Evolutionary conservation across 192 early-diverging fungal genomes (phyloP), one percentile per base, ranked within the genome.

Genomic region (Umbelopsis ramanniana): DNA sequence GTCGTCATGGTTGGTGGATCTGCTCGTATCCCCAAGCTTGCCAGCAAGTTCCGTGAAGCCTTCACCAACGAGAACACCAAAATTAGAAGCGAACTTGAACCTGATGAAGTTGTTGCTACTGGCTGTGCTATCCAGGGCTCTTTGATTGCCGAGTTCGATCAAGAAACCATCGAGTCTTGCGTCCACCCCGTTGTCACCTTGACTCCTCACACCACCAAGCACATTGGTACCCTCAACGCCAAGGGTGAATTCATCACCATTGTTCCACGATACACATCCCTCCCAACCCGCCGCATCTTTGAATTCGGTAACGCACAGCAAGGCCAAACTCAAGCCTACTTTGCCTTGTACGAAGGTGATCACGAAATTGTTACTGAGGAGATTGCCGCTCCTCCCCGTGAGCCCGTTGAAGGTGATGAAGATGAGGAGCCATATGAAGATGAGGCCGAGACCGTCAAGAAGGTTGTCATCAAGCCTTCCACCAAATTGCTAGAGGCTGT

Each of bases 41-140:
- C 93, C 84, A 73, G 88, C 35, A 84, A 88, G 26, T 83, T 97
- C 22, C 87, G 89, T 17, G 80, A 83, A 22, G 76, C 94, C 69
- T 97, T 99, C 85, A 74, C 75, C 46, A 82, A 85, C 33, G 85
- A 89, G 66, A 82, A 87, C 55, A 85, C 90, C 38, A 72, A 72
- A 29, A 83, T 98, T 75, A 88, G 89, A 60, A 83, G 84, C 47
- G 96, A 94, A 15, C 86, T 95, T 70, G 96, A 98, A 79, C 88
- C 95, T 10, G 96, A 99, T 81, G 97, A 99, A 85, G 90, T 95
- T 21, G 92, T 97, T 54, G 89, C 94, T 21, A 83, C 85, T 74
- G 97, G 96, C 19, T 96, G 94, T 80, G 96, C 95, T 24, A 88
- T 89, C 72, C 97, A 99, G 84, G 96, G 90, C 19, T 87, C 87